Percentiles rank a stretch among this genome's conserved stretches.
These are phyloP conservation scores for Phallus indusiatus DNA, from an alignment of 768 basidiomycete genomes.

Conservation along the genomic window DNA sequence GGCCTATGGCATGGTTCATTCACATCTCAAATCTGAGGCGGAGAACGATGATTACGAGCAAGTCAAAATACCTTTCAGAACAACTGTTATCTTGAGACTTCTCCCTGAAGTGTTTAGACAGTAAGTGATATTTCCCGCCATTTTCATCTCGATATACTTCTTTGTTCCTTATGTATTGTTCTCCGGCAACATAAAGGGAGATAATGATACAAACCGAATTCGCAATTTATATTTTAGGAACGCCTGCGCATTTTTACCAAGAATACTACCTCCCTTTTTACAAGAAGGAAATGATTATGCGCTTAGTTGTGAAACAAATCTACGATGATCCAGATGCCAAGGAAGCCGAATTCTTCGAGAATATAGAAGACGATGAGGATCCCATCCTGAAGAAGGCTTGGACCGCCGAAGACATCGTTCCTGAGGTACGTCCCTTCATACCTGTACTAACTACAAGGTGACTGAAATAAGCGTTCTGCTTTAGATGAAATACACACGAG, in stretches of 20 bases:
- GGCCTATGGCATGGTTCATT: conserved; percentile 44
- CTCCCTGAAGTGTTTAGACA: conserved; percentile 39
- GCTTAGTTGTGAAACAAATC: conserved; percentile 31
- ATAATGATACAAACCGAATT: conserved; percentile 55
- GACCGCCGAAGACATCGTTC: not conserved
- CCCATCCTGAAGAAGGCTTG: conserved; percentile 29
- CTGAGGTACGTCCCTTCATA: not conserved
- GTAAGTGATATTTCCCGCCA: conserved; percentile 31
- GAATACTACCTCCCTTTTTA: conserved; percentile 38
- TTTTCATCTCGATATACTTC: not conserved
- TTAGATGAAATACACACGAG: not conserved
- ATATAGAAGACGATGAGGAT: conserved; percentile 23
- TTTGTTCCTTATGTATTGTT: not conserved
- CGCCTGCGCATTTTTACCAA: conserved; percentile 38
- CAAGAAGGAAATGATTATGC: conserved; percentile 39
- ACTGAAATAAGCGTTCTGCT: not conserved
- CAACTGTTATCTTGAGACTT: conserved; percentile 34
- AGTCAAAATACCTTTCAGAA: conserved; percentile 14
- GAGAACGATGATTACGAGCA: not conserved
- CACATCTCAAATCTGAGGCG: conserved; percentile 38
- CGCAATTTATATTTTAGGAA: conserved; percentile 52
- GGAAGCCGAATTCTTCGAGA: not conserved
- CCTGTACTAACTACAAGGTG: not conserved
- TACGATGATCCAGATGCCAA: not conserved
- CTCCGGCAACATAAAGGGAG: conserved; percentile 33